phyloP scores from a whole-genome alignment of 495 filamentous ascomycete species.

The Lepidopterella palustris region DNA sequence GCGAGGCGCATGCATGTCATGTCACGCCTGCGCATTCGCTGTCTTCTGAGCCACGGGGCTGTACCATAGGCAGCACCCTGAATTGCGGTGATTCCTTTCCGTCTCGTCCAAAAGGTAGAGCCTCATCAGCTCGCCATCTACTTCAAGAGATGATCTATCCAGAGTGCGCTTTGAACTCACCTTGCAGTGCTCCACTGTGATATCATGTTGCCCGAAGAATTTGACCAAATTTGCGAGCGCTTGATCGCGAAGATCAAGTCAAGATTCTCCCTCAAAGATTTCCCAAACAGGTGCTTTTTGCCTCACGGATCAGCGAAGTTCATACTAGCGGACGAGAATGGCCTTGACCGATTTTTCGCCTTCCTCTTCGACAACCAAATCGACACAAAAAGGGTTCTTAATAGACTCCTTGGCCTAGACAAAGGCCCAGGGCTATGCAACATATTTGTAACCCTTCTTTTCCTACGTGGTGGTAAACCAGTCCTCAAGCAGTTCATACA shows the following conservation, averaged over 20 bases:
- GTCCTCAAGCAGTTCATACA: neutral
- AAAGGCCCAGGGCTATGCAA: neutral
- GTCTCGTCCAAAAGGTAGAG: too few relatives aligned
- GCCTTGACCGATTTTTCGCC: neutral
- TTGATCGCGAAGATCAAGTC: neutral
- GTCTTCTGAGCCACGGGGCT: too few relatives aligned
- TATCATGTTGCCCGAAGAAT: too few relatives aligned
- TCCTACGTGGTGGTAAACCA: neutral
- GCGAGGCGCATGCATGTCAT: too few relatives aligned
- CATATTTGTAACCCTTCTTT: neutral
- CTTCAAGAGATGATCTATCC: too few relatives aligned
- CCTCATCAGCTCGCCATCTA: too few relatives aligned
- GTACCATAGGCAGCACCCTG: too few relatives aligned
- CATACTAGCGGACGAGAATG: neutral
- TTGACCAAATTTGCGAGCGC: neutral
- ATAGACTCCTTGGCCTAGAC: neutral
- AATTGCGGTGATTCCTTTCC: too few relatives aligned
- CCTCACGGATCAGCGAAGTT: neutral
- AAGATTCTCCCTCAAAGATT: neutral
- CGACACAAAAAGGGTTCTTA: neutral
- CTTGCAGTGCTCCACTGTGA: too few relatives aligned
- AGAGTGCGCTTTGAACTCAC: too few relatives aligned
- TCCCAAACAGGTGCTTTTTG: neutral
- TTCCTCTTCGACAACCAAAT: neutral
- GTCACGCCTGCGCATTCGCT: too few relatives aligned